Percentiles rank a stretch among this genome's conserved stretches.
These are phyloP conservation scores for Pythium biforme DNA, from an alignment of 352 stramenopile genomes.

Conservation along the genomic window DNA sequence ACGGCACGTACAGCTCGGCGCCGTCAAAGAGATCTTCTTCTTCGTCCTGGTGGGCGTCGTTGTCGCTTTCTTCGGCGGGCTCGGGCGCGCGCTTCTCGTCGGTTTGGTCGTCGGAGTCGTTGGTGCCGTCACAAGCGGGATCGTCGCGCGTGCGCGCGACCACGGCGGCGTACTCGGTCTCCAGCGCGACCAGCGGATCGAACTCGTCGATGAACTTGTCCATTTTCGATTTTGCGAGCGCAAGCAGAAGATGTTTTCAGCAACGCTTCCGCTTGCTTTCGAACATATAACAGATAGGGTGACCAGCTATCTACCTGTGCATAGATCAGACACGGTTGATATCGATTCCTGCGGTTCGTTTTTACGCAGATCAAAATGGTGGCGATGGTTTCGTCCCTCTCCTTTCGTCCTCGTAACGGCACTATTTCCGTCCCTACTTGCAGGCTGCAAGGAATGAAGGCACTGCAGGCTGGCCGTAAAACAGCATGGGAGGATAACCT, in stretches of 20 bases:
- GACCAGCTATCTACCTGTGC: no score
- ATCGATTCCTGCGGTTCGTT: no score
- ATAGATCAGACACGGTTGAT: no score
- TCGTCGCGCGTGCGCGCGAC: conserved; percentile 31
- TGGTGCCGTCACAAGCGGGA: not conserved
- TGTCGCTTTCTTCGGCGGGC: conserved; percentile 6
- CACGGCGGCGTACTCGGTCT: conserved; percentile 64
- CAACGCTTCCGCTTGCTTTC: no score
- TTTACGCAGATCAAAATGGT: no score
- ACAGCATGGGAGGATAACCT: no score
- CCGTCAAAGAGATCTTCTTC: conserved; percentile 12
- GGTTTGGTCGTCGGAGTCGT: not conserved
- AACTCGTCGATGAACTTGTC: conserved; percentile 32
- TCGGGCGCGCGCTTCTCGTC: conserved; percentile 26
- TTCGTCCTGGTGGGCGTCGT: conserved; percentile 29
- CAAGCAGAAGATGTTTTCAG: not conserved
- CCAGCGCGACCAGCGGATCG: conserved; percentile 53
- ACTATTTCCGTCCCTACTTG: no score
- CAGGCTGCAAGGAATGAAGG: no score
- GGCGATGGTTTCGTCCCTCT: no score
- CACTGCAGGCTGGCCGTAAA: no score
- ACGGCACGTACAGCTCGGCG: conserved; percentile 19
- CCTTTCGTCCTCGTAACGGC: no score
- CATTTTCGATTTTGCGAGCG: conserved; percentile 21
- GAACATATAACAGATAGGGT: not conserved